Conservation (phyloP, 768 basidiomycete genomes). For the Boletus barrowsii region DNA sequence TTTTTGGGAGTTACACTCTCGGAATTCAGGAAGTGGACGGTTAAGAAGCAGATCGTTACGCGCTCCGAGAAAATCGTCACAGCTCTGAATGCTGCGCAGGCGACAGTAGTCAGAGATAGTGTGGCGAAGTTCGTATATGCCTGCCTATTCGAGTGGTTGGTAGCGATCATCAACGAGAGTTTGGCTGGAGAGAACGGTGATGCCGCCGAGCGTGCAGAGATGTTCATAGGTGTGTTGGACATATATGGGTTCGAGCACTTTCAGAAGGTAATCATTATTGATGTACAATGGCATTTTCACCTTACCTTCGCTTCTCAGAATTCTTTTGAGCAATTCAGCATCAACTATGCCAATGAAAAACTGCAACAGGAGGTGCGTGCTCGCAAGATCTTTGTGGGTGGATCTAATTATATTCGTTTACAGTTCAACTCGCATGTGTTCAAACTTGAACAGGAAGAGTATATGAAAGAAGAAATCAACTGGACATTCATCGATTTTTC, state of each 20-base stretch:
- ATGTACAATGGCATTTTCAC: neutral
- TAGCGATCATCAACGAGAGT: slow-evolving; percentile 95
- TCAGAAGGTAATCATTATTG: slow-evolving; percentile 64
- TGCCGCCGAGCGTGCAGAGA: slow-evolving; percentile 85
- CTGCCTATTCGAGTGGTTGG: slow-evolving; percentile 98
- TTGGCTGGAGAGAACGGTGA: slow-evolving; percentile 93
- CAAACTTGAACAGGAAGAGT: slow-evolving; percentile 99
- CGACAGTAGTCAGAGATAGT: slow-evolving; percentile 90
- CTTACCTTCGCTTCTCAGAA: slow-evolving; percentile 45
- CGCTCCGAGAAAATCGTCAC: slow-evolving; percentile 95
- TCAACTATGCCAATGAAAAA: slow-evolving; percentile 99
- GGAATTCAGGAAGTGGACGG: slow-evolving; percentile 98
- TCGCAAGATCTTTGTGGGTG: neutral
- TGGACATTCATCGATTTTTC: slow-evolving; percentile 99
- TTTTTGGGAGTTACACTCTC: slow-evolving; percentile 86
- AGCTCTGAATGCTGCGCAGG: slow-evolving; percentile 79
- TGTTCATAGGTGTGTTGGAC: slow-evolving; percentile 99
- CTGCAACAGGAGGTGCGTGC: slow-evolving; percentile 86
- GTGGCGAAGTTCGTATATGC: slow-evolving; percentile 99
- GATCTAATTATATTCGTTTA: slow-evolving; percentile 12
- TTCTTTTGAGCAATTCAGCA: slow-evolving; percentile 97
- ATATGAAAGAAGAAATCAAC: slow-evolving; percentile 96
- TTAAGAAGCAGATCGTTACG: slow-evolving; percentile 96
- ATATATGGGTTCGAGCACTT: slow-evolving; percentile 98
- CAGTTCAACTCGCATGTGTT: slow-evolving; percentile 99